These are phyloP conservation scores for Chiua virens DNA, from an alignment of 768 basidiomycete genomes.

Conservation along the genomic window DNA sequence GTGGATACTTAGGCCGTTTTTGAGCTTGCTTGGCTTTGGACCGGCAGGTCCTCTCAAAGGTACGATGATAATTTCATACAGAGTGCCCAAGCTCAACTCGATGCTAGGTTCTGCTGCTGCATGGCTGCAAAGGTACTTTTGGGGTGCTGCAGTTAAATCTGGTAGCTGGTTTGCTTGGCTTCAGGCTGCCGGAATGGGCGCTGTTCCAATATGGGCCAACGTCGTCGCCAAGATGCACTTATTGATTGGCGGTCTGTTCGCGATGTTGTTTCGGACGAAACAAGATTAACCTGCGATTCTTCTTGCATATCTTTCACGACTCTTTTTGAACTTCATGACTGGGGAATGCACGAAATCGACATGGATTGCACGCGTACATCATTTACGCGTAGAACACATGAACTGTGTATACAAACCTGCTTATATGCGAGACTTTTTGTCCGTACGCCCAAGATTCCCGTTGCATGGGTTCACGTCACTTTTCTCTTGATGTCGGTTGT, in stretches of 20 bases:
- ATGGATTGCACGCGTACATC: too few species aligned
- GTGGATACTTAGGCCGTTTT: slow-evolving; percentile 15
- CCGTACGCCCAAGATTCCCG: too few species aligned
- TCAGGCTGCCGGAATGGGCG: slow-evolving; percentile 14
- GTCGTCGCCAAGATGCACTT: not conserved
- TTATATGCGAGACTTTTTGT: too few species aligned
- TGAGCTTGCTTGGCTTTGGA: slow-evolving; percentile 16
- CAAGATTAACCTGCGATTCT: too few species aligned
- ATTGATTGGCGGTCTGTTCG: not conserved
- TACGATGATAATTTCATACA: not conserved
- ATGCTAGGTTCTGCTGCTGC: slow-evolving; percentile 13
- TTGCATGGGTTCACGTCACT: too few species aligned
- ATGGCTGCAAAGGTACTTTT: slow-evolving; percentile 6
- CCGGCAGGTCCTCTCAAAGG: slow-evolving; percentile 14
- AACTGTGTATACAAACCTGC: too few species aligned
- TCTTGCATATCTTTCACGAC: too few species aligned
- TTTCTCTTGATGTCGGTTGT: too few species aligned
- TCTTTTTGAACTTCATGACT: too few species aligned
- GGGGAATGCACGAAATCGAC: too few species aligned
- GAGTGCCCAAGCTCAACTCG: not conserved
- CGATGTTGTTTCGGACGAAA: not conserved
- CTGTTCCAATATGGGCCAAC: slow-evolving; percentile 5
- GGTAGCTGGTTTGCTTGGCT: slow-evolving; percentile 15
- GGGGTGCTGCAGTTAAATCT: not conserved
- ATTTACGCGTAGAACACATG: too few species aligned